These are phyloP conservation scores for Aureobasidium sp. DNA, from an alignment of 2,329 filamentous ascomycete species.

Conservation along the genomic window DNA sequence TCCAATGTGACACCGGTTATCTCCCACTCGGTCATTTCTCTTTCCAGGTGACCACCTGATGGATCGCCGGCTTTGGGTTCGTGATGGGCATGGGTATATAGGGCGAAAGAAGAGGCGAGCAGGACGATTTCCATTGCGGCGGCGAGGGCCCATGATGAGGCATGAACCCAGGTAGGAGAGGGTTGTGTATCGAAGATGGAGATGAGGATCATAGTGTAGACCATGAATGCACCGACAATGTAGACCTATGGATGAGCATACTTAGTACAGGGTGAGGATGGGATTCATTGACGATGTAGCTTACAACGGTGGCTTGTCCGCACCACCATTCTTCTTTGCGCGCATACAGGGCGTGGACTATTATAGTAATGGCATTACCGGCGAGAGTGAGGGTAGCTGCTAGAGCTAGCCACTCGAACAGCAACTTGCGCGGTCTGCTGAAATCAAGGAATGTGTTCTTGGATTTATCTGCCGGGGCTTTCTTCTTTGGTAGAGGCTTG, in stretches of 20 bases:
- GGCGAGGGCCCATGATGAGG: conserved; percentile 69
- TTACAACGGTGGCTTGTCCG: conserved; percentile 67
- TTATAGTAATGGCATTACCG: conserved; percentile 65
- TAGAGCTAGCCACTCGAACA: conserved; percentile 69
- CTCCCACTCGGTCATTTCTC: conserved; percentile 52
- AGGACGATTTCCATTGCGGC: conserved; percentile 68
- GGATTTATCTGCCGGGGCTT: conserved; percentile 33
- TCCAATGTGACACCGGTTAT: conserved; percentile 60
- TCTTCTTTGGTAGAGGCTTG: conserved; percentile 70
- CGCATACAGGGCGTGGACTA: conserved; percentile 63
- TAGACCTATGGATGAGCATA: conserved; percentile 58
- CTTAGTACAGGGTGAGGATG: conserved; percentile 2
- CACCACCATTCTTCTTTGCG: conserved; percentile 72
- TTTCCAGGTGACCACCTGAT: conserved; percentile 27
- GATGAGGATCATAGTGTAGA: conserved; percentile 78
- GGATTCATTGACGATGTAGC: conserved; percentile 26
- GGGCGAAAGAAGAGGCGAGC: conserved; percentile 58
- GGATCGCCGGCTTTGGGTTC: conserved; percentile 50
- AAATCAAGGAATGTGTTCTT: conserved; percentile 48
- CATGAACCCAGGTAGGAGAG: conserved; percentile 72
- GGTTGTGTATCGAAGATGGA: conserved; percentile 78
- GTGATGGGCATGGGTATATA: conserved; percentile 62
- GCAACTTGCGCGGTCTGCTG: conserved; percentile 58
- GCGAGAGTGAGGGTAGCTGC: conserved; percentile 68
- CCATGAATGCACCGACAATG: conserved; percentile 74